Conservation (phyloP, 2,329 filamentous ascomycete species). For the Cordyceps fumosorosea region DNA sequence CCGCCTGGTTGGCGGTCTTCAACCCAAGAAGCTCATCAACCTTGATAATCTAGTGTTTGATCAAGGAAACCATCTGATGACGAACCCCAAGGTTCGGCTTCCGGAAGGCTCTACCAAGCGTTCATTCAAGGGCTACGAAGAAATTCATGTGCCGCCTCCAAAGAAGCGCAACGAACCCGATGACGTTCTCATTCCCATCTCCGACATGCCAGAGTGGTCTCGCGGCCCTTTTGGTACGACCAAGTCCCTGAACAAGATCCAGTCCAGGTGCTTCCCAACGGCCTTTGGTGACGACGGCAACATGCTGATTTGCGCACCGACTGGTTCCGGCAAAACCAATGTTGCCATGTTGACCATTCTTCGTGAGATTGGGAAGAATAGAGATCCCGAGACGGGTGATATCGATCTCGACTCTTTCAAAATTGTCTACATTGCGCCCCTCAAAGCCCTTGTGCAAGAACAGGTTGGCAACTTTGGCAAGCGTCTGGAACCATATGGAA, state of each 20-base stretch:
- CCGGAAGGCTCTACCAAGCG: conserved; percentile 93
- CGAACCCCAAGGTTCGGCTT: conserved; percentile 90
- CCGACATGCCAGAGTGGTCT: conserved; percentile 89
- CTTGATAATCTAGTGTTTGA: conserved; percentile 95
- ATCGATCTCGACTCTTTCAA: conserved; percentile 97
- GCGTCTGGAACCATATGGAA: conserved; percentile 81
- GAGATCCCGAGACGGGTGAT: conserved; percentile 81
- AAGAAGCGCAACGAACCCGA: conserved; percentile 78
- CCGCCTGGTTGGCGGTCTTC: conserved; percentile 71
- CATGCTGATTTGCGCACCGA: conserved; percentile 95
- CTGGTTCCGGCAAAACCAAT: conserved; percentile 96
- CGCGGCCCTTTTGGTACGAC: conserved; percentile 77
- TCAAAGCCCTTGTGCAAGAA: conserved; percentile 94
- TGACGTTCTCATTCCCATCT: conserved; percentile 75
- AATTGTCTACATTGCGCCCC: conserved; percentile 92
- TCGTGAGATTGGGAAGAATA: conserved; percentile 92
- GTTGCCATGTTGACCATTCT: conserved; percentile 96
- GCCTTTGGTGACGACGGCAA: conserved; percentile 94
- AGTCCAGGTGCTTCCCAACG: conserved; percentile 85
- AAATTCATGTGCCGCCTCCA: conserved; percentile 92
- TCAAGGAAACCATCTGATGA: conserved; percentile 98
- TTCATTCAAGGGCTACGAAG: conserved; percentile 96
- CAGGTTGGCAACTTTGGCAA: conserved; percentile 97
- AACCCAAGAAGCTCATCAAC: conserved; percentile 83
- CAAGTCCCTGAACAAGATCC: conserved; percentile 87